A percentile compares a stretch with the other conserved stretches of the same genome.
Conservation (phyloP, 495 filamentous ascomycete species). For the Aspergillus indologenus region DNA sequence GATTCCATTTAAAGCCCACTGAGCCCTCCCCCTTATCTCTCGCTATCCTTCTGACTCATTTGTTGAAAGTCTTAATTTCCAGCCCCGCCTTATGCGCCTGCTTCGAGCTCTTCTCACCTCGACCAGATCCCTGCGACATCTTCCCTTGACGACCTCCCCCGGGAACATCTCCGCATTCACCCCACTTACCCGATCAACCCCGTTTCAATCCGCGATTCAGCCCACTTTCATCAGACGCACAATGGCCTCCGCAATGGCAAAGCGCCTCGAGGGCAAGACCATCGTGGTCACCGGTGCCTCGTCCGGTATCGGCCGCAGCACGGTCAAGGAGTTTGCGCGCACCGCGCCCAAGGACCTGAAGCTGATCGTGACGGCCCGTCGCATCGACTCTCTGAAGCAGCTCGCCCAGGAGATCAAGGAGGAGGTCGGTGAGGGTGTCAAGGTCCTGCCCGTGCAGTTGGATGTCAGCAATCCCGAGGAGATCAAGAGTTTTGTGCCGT, state of each 20-base stretch:
- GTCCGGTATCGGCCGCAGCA: slow-evolving; percentile 85
- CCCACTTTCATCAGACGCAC: slow-evolving; percentile 33
- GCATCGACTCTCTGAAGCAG: slow-evolving; percentile 72
- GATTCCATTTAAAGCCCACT: slow-evolving; percentile 1
- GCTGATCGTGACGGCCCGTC: slow-evolving; percentile 81
- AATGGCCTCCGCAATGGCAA: slow-evolving; percentile 77
- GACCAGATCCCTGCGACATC: slow-evolving; percentile 26
- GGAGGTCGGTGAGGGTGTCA: slow-evolving; percentile 77
- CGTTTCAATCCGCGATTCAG: slow-evolving; percentile 22
- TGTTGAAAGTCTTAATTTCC: neutral
- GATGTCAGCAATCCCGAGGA: slow-evolving; percentile 82
- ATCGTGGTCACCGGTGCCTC: slow-evolving; percentile 90
- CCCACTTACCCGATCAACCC: slow-evolving; percentile 20
- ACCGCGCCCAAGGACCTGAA: slow-evolving; percentile 78
- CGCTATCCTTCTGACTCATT: neutral
- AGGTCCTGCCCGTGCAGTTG: slow-evolving; percentile 76
- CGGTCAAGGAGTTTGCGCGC: slow-evolving; percentile 87
- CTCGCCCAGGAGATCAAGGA: slow-evolving; percentile 73
- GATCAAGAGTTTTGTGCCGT: slow-evolving; percentile 68
- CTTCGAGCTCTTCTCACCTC: slow-evolving; percentile 28
- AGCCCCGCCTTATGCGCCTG: slow-evolving; percentile 34
- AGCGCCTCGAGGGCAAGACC: slow-evolving; percentile 92
- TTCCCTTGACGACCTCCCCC: slow-evolving; percentile 14
- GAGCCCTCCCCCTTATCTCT: neutral
- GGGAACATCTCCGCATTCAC: slow-evolving; percentile 18